Conservation (phyloP, 495 filamentous ascomycete genomes). For the Daldinia loculata region DNA sequence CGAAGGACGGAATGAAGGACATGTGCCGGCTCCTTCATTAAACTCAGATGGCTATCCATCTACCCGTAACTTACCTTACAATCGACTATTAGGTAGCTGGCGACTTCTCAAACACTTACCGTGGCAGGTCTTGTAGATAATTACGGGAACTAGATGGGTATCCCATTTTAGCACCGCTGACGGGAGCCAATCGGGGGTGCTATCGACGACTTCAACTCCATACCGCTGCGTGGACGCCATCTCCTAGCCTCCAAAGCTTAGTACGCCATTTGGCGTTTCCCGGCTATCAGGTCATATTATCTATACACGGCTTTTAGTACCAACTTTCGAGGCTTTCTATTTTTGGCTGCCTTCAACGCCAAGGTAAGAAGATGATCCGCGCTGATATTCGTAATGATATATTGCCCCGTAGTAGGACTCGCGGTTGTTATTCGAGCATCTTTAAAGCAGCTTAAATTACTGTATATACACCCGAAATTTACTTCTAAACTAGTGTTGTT, state of each 20-base stretch:
- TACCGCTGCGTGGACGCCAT: not conserved
- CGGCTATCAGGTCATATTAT: not conserved
- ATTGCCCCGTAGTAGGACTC: not conserved
- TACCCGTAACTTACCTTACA: not conserved
- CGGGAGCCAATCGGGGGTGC: not conserved
- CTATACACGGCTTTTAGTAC: not conserved
- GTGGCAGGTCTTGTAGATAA: not conserved
- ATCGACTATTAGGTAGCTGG: not conserved
- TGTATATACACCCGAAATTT: not conserved
- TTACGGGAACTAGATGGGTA: not conserved
- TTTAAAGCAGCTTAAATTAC: not conserved
- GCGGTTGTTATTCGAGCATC: not conserved
- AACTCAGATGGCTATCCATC: not conserved
- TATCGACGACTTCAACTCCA: not conserved
- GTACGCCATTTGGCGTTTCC: not conserved
- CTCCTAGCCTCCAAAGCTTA: not conserved
- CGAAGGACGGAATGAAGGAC: not conserved
- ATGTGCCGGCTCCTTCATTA: not conserved
- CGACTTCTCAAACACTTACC: not conserved
- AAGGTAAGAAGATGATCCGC: not conserved
- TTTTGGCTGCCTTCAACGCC: not conserved
- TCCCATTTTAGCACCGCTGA: not conserved
- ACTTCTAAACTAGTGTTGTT: not conserved
- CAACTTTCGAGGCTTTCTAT: slow-evolving; percentile 1
- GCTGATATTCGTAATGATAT: not conserved